Percentiles rank a stretch among this genome's conserved stretches.
Conservation (phyloP, 73 alveolate species). For the Paramecium sexaurelia region DNA sequence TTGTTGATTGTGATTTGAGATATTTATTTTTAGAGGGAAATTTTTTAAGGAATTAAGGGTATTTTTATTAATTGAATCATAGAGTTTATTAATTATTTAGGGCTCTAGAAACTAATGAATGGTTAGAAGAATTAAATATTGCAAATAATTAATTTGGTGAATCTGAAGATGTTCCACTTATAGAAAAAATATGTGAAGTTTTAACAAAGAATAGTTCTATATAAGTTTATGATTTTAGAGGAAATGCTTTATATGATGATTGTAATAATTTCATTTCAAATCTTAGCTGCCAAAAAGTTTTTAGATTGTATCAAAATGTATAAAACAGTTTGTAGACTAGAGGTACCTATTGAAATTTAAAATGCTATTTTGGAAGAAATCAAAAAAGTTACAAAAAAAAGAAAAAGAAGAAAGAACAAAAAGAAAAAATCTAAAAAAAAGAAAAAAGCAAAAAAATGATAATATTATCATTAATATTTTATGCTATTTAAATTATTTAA, state of each 20-base stretch:
- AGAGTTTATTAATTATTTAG: slow-evolving; percentile 60
- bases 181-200: slow-evolving; percentile 68
- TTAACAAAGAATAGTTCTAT: slow-evolving; percentile 56
- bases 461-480: background rate
- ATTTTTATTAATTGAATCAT: background rate
- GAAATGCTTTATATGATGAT: slow-evolving; percentile 69
- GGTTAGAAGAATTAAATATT: slow-evolving; percentile 65
- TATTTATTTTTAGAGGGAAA: slow-evolving; percentile 61
- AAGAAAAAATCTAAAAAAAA: slow-evolving; percentile 63
- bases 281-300: slow-evolving; percentile 22
- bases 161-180: slow-evolving; percentile 64
- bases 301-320: slow-evolving; percentile 66
- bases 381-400: slow-evolving; percentile 61
- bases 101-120: slow-evolving; percentile 61
- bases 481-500: background rate
- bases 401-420: slow-evolving; percentile 61
- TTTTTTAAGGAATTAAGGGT: slow-evolving; percentile 63
- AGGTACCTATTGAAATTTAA: slow-evolving; percentile 40
- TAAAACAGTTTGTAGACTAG: slow-evolving; percentile 58
- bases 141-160: slow-evolving; percentile 70
- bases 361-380: slow-evolving; percentile 61
- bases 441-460: slow-evolving; percentile 67
- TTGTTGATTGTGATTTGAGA: slow-evolving; percentile 61
- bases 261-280: background rate
- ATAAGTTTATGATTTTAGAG: slow-evolving; percentile 62